Evolutionary conservation across 805 yeast genomes (phyloP).

Genomic region (Sugiyamaella qingdaonensis): DNA sequence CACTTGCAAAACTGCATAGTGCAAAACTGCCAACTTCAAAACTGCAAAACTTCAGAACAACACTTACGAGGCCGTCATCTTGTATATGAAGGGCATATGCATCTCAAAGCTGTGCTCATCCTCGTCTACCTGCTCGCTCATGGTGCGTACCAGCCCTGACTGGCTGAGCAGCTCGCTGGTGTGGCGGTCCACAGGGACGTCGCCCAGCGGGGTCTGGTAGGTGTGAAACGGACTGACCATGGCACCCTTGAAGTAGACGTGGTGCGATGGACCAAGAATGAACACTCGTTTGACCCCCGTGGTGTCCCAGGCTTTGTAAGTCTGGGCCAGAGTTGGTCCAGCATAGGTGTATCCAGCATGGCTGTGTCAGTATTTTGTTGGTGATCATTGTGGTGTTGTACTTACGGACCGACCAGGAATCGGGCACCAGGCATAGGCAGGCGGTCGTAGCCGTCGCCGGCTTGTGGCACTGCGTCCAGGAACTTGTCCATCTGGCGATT

Average conservation of each 20-base stretch:
- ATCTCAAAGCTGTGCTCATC: slow-evolving; percentile 92
- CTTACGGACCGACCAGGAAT: slow-evolving; percentile 53
- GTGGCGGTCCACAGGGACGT: slow-evolving; percentile 59
- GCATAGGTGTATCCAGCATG: slow-evolving; percentile 93
- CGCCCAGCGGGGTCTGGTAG: slow-evolving; percentile 83
- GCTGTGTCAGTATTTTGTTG: slow-evolving; percentile 28
- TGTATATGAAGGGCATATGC: slow-evolving; percentile 77
- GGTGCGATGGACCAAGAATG: slow-evolving; percentile 90
- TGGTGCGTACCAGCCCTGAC: slow-evolving; percentile 45
- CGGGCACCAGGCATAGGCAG: slow-evolving; percentile 40
- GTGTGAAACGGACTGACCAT: slow-evolving; percentile 49
- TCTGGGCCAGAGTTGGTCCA: slow-evolving; percentile 70
- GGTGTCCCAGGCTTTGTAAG: slow-evolving; percentile 69
- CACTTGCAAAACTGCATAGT: too few species aligned
- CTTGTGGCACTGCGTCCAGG: slow-evolving; percentile 36
- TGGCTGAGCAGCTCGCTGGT: slow-evolving; percentile 26
- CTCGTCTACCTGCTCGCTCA: slow-evolving; percentile 61
- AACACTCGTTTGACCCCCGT: slow-evolving; percentile 53
- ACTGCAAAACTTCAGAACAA: too few species aligned
- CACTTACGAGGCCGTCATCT: slow-evolving; percentile 31
- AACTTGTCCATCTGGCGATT: slow-evolving; percentile 47
- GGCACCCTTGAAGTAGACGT: slow-evolving; percentile 65
- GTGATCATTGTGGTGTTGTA: slow-evolving; percentile 4
- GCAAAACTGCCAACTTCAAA: too few species aligned
- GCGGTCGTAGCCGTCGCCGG: slow-evolving; percentile 22